Percentiles rank a stretch among this genome's conserved stretches.
These are phyloP conservation scores for Lanmaoa pseudosensibilis DNA, from an alignment of 768 basidiomycete species.

Conservation along the genomic window DNA sequence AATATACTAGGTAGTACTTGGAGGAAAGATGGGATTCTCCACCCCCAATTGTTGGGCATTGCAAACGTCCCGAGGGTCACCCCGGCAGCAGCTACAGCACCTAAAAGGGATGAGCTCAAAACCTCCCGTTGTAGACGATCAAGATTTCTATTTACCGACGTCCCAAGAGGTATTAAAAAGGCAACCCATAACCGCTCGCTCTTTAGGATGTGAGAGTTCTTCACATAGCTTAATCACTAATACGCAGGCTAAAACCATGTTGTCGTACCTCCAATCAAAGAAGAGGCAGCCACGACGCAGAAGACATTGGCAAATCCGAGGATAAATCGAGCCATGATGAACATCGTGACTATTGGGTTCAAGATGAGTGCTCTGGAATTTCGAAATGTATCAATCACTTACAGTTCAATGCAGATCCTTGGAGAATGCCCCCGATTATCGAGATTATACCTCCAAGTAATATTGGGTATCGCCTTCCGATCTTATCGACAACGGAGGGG, in stretches of 20 bases:
- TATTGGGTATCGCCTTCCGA: constrained; percentile 19
- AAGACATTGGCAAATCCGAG: constrained; percentile 16
- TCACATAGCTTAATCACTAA: background rate
- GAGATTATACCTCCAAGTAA: constrained; percentile 9
- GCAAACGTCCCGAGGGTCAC: constrained; percentile 62
- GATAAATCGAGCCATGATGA: constrained; percentile 18
- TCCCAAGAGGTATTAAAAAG: constrained; percentile 12
- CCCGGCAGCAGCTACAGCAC: constrained; percentile 43
- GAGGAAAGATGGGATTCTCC: constrained; percentile 66
- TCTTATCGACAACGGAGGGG: constrained; percentile 6
- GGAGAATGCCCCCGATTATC: constrained; percentile 15
- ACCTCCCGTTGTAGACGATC: too few species aligned
- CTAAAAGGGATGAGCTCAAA: constrained; percentile 1
- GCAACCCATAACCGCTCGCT: constrained; percentile 15
- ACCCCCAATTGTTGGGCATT: constrained; percentile 59
- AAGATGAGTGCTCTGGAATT: background rate
- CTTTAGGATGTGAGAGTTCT: constrained; percentile 27
- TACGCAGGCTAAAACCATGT: too few species aligned
- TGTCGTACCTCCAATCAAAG: constrained; percentile 21
- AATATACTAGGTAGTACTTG: constrained; percentile 54
- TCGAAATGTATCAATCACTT: background rate
- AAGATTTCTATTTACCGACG: constrained; percentile 8
- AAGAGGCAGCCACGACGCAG: constrained; percentile 21
- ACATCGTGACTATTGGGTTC: constrained; percentile 10
- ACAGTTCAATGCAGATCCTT: constrained; percentile 17